phyloP scores from a whole-genome alignment of 106 monocot species.

The Ottelia alismoides region DNA sequence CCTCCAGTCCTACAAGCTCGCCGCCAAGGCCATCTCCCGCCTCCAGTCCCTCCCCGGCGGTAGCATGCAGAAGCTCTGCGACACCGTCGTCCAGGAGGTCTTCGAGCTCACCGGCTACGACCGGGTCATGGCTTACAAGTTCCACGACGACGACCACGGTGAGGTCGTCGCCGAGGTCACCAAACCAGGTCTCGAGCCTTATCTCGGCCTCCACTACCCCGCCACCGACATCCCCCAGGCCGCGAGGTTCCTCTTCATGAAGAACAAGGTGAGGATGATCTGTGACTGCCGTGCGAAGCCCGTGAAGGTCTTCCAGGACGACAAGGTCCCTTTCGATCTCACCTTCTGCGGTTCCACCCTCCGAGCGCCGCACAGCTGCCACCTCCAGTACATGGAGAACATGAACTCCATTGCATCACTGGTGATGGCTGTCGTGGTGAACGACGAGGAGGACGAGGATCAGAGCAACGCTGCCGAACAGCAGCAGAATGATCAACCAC shows the following conservation, averaged over 20 bases:
- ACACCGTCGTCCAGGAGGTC: conserved; percentile 56
- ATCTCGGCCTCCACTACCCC: conserved; percentile 79
- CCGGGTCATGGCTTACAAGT: conserved; percentile 85
- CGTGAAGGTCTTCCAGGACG: conserved; percentile 57
- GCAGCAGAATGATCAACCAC: conserved; percentile 17
- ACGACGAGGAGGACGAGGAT: conserved; percentile 44
- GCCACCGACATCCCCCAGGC: conserved; percentile 96
- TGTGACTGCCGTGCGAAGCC: conserved; percentile 81
- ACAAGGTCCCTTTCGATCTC: conserved; percentile 45
- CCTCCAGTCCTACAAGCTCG: conserved; percentile 92
- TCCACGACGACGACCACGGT: conserved; percentile 95
- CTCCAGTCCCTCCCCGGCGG: conserved; percentile 70
- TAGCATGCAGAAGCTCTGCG: conserved; percentile 57
- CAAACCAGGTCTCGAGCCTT: conserved; percentile 76
- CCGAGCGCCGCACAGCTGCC: conserved; percentile 76
- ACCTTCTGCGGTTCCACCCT: conserved; percentile 87
- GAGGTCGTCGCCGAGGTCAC: conserved; percentile 75
- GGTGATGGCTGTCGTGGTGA: conserved; percentile 78
- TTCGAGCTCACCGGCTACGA: conserved; percentile 94
- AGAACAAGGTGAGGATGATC: conserved; percentile 92
- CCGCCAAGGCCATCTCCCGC: conserved; percentile 79
- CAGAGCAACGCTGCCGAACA: conserved; percentile 9
- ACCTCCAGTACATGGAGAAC: conserved; percentile 90
- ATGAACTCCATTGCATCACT: conserved; percentile 93
- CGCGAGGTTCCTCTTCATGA: conserved; percentile 89